phyloP scores from a whole-genome alignment of 441 rosid genomes.

The Manihot esculenta region DNA sequence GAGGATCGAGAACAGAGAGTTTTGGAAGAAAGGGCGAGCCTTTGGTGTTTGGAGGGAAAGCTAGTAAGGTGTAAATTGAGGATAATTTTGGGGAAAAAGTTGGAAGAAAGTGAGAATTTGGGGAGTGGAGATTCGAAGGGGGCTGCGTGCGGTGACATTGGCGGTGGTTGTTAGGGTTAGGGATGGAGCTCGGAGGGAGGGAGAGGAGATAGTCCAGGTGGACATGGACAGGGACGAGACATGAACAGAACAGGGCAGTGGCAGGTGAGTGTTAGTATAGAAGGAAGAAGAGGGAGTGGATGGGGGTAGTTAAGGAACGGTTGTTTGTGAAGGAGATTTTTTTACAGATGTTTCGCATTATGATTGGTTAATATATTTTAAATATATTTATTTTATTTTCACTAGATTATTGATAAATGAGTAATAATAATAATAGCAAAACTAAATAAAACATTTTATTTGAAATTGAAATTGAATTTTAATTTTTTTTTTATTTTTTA shows the following conservation, averaged over 20 bases:
- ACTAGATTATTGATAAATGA: no score
- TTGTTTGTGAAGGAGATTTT: slow-evolving; percentile 45
- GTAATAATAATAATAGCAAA: no score
- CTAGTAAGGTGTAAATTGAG: slow-evolving; percentile 15
- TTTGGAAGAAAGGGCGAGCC: slow-evolving; percentile 23
- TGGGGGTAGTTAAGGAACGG: slow-evolving; percentile 20
- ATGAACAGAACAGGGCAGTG: background rate
- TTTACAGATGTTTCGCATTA: slow-evolving; percentile 30
- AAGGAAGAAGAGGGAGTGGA: background rate
- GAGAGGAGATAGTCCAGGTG: slow-evolving; percentile 20
- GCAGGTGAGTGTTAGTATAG: background rate
- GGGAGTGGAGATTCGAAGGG: slow-evolving; percentile 26
- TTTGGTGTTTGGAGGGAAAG: slow-evolving; percentile 29
- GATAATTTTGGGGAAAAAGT: slow-evolving; percentile 24
- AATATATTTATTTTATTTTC: no score
- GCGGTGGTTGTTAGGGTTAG: slow-evolving; percentile 21
- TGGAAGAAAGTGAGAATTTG: slow-evolving; percentile 29
- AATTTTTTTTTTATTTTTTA: no score
- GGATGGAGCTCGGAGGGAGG: slow-evolving; percentile 33
- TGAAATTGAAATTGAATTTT: no score
- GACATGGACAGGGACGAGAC: slow-evolving; percentile 30
- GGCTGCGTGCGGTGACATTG: slow-evolving; percentile 40
- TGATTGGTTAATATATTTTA: no score
- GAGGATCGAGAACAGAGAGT: slow-evolving; percentile 30
- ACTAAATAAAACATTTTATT: no score